These are phyloP conservation scores for Phalaenopsis aphrodite DNA, from an alignment of 106 monocot species.

Conservation along the genomic window DNA sequence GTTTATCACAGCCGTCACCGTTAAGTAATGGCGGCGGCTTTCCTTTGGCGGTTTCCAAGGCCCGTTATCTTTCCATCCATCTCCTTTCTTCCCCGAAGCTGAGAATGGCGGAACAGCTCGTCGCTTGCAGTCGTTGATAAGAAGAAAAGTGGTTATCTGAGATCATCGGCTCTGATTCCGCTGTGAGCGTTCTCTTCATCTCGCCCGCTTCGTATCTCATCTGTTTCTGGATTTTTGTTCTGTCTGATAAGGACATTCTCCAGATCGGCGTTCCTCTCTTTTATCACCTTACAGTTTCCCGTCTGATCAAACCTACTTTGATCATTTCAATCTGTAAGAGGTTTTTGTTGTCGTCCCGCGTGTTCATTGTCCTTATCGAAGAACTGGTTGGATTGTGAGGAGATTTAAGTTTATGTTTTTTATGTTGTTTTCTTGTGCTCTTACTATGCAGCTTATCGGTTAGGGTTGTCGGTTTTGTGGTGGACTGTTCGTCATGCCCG, in stretches of 20 bases:
- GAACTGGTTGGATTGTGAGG: not conserved
- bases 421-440: not conserved
- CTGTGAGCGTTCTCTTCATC: not conserved
- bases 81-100: not conserved
- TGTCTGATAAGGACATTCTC: constrained; percentile 1
- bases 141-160: not conserved
- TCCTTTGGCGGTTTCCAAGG: not conserved
- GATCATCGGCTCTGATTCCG: not conserved
- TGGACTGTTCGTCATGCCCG: constrained; percentile 9
- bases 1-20: too few relatives aligned
- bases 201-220: not conserved
- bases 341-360: not conserved
- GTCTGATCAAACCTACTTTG: not conserved
- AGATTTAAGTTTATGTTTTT: not conserved
- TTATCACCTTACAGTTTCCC: not conserved
- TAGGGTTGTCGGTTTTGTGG: constrained; percentile 6
- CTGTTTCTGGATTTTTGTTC: not conserved
- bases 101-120: not conserved
- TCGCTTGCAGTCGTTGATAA: not conserved
- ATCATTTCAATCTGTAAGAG: not conserved
- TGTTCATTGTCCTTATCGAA: not conserved
- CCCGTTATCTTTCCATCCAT: not conserved
- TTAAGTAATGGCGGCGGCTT: too few relatives aligned
- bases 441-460: constrained; percentile 9
- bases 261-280: not conserved